phyloP scores from a whole-genome alignment of 2,329 filamentous ascomycete species.

The Aspergillus quadrilineatus region DNA sequence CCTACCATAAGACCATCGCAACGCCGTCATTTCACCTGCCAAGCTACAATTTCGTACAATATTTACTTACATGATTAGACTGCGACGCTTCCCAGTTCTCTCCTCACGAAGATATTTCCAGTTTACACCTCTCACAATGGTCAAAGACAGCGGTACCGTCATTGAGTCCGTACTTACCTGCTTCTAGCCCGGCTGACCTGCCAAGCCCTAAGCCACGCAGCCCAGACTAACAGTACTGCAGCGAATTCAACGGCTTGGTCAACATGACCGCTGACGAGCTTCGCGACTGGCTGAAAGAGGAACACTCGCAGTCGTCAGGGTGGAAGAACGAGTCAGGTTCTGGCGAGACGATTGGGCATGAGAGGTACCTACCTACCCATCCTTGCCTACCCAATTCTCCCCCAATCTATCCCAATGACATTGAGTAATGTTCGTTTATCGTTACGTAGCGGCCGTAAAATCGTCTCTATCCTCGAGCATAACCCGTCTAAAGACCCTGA shows the following conservation, averaged over 20 bases:
- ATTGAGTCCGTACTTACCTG: slow-evolving; percentile 41
- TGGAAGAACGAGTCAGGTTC: slow-evolving; percentile 56
- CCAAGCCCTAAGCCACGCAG: not conserved
- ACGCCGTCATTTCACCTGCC: not conserved
- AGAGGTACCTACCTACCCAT: slow-evolving; percentile 39
- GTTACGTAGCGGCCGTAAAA: slow-evolving; percentile 56
- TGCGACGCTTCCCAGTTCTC: not conserved
- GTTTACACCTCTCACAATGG: slow-evolving; percentile 41
- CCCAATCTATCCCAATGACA: not conserved
- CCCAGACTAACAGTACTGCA: slow-evolving; percentile 28
- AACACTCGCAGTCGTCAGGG: slow-evolving; percentile 59
- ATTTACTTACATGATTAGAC: not conserved
- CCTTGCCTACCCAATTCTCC: no score
- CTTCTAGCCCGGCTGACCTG: no score
- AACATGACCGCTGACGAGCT: slow-evolving; percentile 65
- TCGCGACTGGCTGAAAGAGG: slow-evolving; percentile 60
- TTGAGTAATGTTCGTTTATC: not conserved
- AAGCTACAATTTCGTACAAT: not conserved
- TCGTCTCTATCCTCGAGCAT: slow-evolving; percentile 60
- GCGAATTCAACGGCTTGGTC: slow-evolving; percentile 65
- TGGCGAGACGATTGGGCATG: slow-evolving; percentile 65
- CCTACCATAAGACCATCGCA: not conserved
- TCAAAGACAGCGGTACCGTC: slow-evolving; percentile 53
- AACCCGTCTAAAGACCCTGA: slow-evolving; percentile 59
- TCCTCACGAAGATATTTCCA: not conserved